Conservation (phyloP, 2,329 filamentous ascomycete species). For the Pseudogymnoascus sp. region DNA sequence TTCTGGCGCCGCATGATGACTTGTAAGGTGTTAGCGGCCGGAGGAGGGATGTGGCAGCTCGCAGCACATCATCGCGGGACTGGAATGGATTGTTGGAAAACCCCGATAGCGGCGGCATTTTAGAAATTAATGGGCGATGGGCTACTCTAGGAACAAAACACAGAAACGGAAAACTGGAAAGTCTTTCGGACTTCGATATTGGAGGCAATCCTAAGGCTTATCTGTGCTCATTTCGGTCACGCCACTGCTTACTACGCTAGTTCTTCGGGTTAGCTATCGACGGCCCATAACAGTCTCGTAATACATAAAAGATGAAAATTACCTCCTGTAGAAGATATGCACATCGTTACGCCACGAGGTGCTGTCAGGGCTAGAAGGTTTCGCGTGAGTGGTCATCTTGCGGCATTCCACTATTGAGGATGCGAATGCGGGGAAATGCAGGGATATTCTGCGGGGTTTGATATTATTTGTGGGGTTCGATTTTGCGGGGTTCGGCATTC, state of each 20-base stretch:
- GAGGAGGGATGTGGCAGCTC: slow-evolving; percentile 30
- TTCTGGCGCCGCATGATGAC: slow-evolving; percentile 30
- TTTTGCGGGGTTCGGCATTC: background rate
- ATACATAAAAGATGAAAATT: background rate
- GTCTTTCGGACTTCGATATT: too few relatives aligned
- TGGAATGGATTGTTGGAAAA: slow-evolving; percentile 36
- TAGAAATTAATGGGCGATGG: slow-evolving; percentile 8
- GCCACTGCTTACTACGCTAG: background rate
- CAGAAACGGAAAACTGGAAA: background rate
- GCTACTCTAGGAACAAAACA: background rate
- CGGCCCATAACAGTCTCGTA: background rate
- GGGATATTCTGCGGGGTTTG: background rate
- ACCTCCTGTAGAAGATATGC: background rate
- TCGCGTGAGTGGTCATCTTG: background rate
- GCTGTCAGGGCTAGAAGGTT: background rate
- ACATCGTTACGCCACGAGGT: background rate
- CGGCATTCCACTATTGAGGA: background rate
- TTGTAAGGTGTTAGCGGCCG: slow-evolving; percentile 22
- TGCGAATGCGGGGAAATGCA: background rate
- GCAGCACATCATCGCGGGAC: slow-evolving; percentile 31
- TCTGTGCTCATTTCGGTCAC: background rate
- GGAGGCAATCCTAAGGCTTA: background rate
- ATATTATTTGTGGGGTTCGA: background rate
- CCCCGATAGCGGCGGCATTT: slow-evolving; percentile 32
- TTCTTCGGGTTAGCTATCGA: background rate